A percentile compares a stretch with the other conserved stretches of the same genome.
phyloP scores from a whole-genome alignment of 2,329 filamentous ascomycete genomes.

The Periconia sp. region DNA sequence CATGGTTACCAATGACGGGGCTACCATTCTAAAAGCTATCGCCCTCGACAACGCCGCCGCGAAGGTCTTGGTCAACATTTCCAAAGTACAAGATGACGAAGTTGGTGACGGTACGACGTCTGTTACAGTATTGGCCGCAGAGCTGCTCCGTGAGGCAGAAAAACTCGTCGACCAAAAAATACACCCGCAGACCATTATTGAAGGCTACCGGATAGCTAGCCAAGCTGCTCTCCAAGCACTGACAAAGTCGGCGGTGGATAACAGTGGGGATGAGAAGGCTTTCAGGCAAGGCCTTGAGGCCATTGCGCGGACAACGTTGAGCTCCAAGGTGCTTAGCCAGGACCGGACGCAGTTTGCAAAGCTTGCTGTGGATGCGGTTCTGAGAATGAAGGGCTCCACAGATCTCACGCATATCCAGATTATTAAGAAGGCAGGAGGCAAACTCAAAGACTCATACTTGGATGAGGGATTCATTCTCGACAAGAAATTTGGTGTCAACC shows the following conservation, averaged over 20 bases:
- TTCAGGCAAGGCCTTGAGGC: constrained; percentile 89
- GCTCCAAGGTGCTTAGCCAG: constrained; percentile 94
- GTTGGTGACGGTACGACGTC: constrained; percentile 98
- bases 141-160: constrained; percentile 93
- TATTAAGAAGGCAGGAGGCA: constrained; percentile 98
- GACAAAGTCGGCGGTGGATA: constrained; percentile 82
- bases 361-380: constrained; percentile 86
- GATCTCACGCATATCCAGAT: constrained; percentile 98
- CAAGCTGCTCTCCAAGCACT: constrained; percentile 82
- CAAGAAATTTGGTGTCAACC: constrained; percentile 98
- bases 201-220: constrained; percentile 97
- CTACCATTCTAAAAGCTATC: constrained; percentile 97
- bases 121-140: constrained; percentile 92
- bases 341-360: constrained; percentile 89
- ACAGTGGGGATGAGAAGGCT: constrained; percentile 77
- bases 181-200: constrained; percentile 98
- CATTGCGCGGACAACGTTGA: constrained; percentile 92
- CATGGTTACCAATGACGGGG: constrained; percentile 98
- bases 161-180: constrained; percentile 98
- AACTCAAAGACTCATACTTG: constrained; percentile 95
- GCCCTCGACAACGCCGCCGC: constrained; percentile 97
- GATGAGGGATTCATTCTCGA: constrained; percentile 98
- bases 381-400: constrained; percentile 84
- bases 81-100: constrained; percentile 98
- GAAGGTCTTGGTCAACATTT: constrained; percentile 98